These are phyloP conservation scores for Paulownia fortunei DNA, from an alignment of 257 asterid species.

Conservation along the genomic window DNA sequence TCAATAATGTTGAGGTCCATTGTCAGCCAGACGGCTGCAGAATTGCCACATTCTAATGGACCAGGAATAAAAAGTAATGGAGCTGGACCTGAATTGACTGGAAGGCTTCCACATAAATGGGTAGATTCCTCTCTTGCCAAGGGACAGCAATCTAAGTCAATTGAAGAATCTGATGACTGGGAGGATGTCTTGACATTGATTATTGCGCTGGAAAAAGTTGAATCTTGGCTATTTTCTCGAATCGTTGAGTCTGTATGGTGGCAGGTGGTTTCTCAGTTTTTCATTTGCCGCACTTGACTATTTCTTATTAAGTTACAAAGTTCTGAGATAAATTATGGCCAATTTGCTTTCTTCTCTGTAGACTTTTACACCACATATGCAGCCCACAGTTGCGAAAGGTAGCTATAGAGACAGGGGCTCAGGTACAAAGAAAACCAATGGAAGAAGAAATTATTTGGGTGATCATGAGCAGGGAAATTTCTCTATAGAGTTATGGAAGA, in stretches of 20 bases:
- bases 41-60: conserved; percentile 42
- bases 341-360: conserved; percentile 38
- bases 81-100: conserved; percentile 17
- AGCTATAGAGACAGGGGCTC: conserved; percentile 40
- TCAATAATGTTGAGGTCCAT: conserved; percentile 86
- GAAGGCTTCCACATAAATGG: conserved; percentile 29
- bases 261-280: conserved; percentile 68
- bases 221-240: conserved; percentile 91
- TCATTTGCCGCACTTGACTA: not conserved
- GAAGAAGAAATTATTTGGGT: conserved; percentile 55
- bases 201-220: conserved; percentile 76
- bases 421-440: conserved; percentile 44
- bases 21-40: conserved; percentile 70
- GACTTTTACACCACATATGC: conserved; percentile 95
- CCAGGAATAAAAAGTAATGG: conserved; percentile 26
- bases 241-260: conserved; percentile 95
- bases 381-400: conserved; percentile 52
- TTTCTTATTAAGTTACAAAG: not conserved
- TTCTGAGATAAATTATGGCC: conserved; percentile 20
- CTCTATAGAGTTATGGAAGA: conserved; percentile 89
- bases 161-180: conserved; percentile 55
- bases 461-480: conserved; percentile 70
- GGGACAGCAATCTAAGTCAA: conserved; percentile 43
- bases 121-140: conserved; percentile 2
- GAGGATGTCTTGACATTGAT: conserved; percentile 73